These are phyloP conservation scores for Paragyromitra xinjiangensis DNA, from an alignment of 495 filamentous ascomycete species.

Conservation along the genomic window DNA sequence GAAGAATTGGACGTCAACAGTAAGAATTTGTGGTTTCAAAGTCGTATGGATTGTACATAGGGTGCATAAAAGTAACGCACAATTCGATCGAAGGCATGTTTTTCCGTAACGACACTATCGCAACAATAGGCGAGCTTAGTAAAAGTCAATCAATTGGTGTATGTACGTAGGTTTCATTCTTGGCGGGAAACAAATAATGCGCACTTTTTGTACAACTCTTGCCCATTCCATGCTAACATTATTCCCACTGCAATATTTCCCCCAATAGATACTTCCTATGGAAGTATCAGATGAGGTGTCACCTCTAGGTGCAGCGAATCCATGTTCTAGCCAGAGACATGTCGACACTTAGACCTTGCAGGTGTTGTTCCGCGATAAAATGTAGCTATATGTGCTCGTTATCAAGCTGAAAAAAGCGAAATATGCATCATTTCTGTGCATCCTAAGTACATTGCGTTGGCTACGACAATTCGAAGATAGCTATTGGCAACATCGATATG, in stretches of 20 bases:
- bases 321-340: neutral
- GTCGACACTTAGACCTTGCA: neutral
- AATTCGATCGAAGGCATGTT: too few species aligned
- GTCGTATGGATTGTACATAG: too few species aligned
- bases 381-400: neutral
- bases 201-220: neutral
- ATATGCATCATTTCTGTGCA: neutral
- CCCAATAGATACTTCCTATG: neutral
- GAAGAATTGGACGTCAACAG: neutral
- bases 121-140: neutral
- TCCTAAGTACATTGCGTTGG: neutral
- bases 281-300: neutral
- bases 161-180: neutral
- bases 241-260: neutral
- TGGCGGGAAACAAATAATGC: neutral
- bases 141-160: neutral
- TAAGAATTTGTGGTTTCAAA: neutral
- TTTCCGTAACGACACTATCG: too few species aligned
- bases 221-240: neutral
- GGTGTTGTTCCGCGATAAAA: neutral
- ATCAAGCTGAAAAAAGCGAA: neutral
- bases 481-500: neutral
- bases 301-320: neutral
- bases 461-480: neutral
- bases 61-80: too few species aligned